Evolutionary conservation across 1,284 basidiomycete genomes (phyloP), one percentile per base, ranked within the genome.

Genomic region (Serendipita sp.): DNA sequence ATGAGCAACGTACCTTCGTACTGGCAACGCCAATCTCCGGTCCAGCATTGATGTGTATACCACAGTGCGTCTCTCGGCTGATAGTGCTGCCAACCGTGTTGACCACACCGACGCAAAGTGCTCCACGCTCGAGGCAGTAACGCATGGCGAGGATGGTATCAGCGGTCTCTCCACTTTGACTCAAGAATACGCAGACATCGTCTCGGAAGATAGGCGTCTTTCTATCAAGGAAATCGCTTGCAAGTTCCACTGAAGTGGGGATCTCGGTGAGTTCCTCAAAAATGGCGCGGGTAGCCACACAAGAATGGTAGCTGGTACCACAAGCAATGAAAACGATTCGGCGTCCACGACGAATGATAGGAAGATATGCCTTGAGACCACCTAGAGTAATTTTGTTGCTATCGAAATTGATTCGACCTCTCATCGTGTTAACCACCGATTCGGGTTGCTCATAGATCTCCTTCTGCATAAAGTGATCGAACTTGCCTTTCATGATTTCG

Each of bases 391-490:
- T 90, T 67, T 82, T 81, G 75, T 91, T 84, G 63, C 82, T 85
- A 74, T 99, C 96, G 73, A 99, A 99, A 83, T 97, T 99, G 79
- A 99, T 91, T 70, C 96, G 92, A 67, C 96, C 96, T 83, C 96
- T 91, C 96, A 99, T 99, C 61, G 96, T 99, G 83, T 99, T 99
- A 76, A 99, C 93, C 68, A 99, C 96, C 58, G 93, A 97, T 73
- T 99, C 96, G 65, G 95, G 96, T 77, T 99, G 96, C 74, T 99
- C 96, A 81, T 96, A 99, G 72, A 99, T 99, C 76, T 99, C 96
- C 80, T 99, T 99, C 76, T 99, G 95, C 96, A 99, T 99, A 76
- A 99, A 99, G 76, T 96, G 94, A 73, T 95, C 92, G 74, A 97
- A 99, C 74, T 93, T 92, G 73, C 96, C 96, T 83, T 99, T 99